These are phyloP conservation scores for Zalerion maritima DNA, from an alignment of 495 filamentous ascomycete species.

Conservation along the genomic window DNA sequence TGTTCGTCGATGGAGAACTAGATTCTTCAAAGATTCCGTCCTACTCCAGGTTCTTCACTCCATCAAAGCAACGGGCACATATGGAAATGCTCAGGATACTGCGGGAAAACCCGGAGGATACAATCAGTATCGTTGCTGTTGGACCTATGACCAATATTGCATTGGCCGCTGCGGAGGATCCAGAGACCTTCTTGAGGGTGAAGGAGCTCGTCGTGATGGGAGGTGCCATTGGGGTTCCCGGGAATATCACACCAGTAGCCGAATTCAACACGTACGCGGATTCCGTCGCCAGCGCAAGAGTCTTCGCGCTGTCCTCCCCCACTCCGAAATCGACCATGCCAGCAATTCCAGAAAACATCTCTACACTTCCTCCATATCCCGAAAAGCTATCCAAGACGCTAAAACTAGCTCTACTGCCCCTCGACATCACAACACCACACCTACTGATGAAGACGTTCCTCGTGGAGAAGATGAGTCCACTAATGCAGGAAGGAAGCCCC, in stretches of 20 bases:
- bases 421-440: slow-evolving; percentile 78
- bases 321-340: slow-evolving; percentile 56
- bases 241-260: slow-evolving; percentile 67
- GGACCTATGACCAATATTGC: slow-evolving; percentile 89
- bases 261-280: slow-evolving; percentile 84
- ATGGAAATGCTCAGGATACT: slow-evolving; percentile 76
- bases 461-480: slow-evolving; percentile 32
- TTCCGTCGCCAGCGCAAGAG: slow-evolving; percentile 66
- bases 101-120: slow-evolving; percentile 60
- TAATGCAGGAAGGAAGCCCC: slow-evolving; percentile 46
- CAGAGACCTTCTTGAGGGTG: slow-evolving; percentile 70
- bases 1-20: slow-evolving; percentile 47
- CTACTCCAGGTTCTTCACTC: slow-evolving; percentile 47
- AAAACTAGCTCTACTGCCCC: slow-evolving; percentile 66
- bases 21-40: slow-evolving; percentile 20
- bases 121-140: slow-evolving; percentile 76
- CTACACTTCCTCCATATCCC: slow-evolving; percentile 49
- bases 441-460: slow-evolving; percentile 47
- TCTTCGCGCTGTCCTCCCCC: slow-evolving; percentile 81
- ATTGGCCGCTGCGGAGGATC: slow-evolving; percentile 68
- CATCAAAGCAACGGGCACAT: slow-evolving; percentile 57
- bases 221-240: slow-evolving; percentile 60
- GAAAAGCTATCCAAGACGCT: slow-evolving; percentile 46
- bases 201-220: slow-evolving; percentile 97
- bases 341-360: slow-evolving; percentile 27